Conservation (phyloP, 768 basidiomycete genomes). For the Agrocybe praecox region DNA sequence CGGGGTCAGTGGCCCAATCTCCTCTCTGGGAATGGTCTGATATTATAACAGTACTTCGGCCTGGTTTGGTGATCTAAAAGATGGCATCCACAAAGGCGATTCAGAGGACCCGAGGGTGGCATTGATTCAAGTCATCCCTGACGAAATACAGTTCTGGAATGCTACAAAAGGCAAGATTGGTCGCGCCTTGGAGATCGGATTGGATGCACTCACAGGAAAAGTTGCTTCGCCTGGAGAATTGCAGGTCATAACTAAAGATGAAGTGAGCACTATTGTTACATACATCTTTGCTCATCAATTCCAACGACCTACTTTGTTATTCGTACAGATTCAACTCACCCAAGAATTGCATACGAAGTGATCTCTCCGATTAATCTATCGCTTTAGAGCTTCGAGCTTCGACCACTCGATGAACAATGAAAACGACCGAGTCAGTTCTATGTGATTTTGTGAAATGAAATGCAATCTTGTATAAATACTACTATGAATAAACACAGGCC, state of each 20-base stretch:
- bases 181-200: conserved; percentile 60
- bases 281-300: neutral
- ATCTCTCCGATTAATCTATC: neutral
- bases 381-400: neutral
- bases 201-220: conserved; percentile 62
- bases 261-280: conserved; percentile 48
- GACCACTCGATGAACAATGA: too few relatives aligned
- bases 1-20: conserved; percentile 36
- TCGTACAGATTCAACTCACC: conserved; percentile 43
- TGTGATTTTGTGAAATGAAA: too few relatives aligned
- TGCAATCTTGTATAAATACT: too few relatives aligned
- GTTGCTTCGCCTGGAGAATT: conserved; percentile 75
- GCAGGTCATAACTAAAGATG: conserved; percentile 68
- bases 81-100: conserved; percentile 84
- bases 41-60: conserved; percentile 50
- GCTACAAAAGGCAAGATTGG: conserved; percentile 61
- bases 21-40: conserved; percentile 2
- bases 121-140: conserved; percentile 76
- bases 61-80: conserved; percentile 88
- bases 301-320: neutral
- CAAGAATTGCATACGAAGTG: conserved; percentile 38
- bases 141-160: conserved; percentile 83
- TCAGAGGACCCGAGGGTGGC: conserved; percentile 77
- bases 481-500: too few relatives aligned
- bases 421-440: too few relatives aligned